Evolutionary conservation across 1,139 yeast genomes (phyloP).

Genomic region (Scheffersomyces cryptocercus): DNA sequence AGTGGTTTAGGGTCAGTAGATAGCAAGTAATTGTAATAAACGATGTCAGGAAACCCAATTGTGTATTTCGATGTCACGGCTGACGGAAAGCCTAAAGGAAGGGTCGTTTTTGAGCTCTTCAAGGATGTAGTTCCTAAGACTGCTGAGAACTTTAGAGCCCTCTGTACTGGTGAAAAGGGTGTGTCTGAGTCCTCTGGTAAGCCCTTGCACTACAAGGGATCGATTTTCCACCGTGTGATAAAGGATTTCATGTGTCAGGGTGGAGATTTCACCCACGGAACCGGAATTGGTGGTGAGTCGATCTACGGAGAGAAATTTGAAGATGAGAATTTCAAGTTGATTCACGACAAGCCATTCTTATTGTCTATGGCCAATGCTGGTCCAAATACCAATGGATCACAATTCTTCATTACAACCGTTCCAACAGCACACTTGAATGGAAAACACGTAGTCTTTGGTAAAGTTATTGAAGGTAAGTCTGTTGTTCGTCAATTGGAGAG

Average conservation of each 20-base stretch:
- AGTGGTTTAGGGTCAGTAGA: too few species aligned
- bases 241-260: slow-evolving; percentile 93
- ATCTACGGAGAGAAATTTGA: slow-evolving; percentile 95
- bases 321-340: slow-evolving; percentile 80
- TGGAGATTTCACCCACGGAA: slow-evolving; percentile 89
- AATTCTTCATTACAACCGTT: slow-evolving; percentile 87
- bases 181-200: slow-evolving; percentile 55
- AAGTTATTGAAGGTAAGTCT: slow-evolving; percentile 80
- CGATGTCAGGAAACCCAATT: background rate
- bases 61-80: slow-evolving; percentile 77
- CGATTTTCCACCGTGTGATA: slow-evolving; percentile 89
- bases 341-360: slow-evolving; percentile 82
- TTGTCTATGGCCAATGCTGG: slow-evolving; percentile 98
- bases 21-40: too few species aligned
- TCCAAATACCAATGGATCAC: slow-evolving; percentile 93
- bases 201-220: slow-evolving; percentile 74
- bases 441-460: slow-evolving; percentile 95
- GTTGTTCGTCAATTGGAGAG: slow-evolving; percentile 78
- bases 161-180: slow-evolving; percentile 91
- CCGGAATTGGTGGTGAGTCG: slow-evolving; percentile 94
- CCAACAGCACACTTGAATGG: slow-evolving; percentile 86
- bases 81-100: slow-evolving; percentile 65
- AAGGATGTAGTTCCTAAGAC: slow-evolving; percentile 88
- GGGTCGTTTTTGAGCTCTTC: slow-evolving; percentile 75
- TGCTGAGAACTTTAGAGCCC: slow-evolving; percentile 86